phyloP scores from a whole-genome alignment of 2,329 filamentous ascomycete species.

The Colletotrichum plurivorum region DNA sequence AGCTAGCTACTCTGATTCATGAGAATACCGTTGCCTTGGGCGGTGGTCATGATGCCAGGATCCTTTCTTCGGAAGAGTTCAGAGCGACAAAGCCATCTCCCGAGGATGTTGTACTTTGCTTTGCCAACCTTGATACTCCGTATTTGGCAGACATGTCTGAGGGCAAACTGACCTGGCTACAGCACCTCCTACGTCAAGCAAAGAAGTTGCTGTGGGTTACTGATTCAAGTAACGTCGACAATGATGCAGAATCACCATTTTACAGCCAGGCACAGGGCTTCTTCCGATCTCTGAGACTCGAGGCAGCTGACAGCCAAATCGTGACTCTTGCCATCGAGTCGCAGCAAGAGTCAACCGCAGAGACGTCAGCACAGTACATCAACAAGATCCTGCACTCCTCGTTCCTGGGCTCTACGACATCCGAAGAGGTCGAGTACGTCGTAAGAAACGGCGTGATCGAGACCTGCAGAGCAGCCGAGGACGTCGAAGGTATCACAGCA shows the following conservation, averaged over 20 bases:
- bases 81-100: not conserved
- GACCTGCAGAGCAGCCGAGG: not conserved
- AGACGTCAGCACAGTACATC: too few species aligned
- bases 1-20: not conserved
- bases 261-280: not conserved
- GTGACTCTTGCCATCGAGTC: constrained; percentile 1
- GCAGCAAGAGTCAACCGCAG: not conserved
- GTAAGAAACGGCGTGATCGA: not conserved
- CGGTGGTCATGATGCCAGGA: not conserved
- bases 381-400: too few species aligned
- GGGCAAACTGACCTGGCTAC: not conserved
- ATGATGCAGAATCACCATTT: not conserved
- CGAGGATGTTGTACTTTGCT: not conserved
- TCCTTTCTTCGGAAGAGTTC: not conserved
- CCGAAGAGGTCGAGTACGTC: not conserved
- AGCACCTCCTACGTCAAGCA: not conserved
- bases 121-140: not conserved
- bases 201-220: not conserved
- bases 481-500: not conserved
- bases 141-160: not conserved
- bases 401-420: not conserved
- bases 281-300: not conserved
- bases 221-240: not conserved
- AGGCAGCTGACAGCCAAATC: not conserved
- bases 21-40: not conserved